Conservation (phyloP, 352 stramenopile genomes). For the Peronospora farinosa region DNA sequence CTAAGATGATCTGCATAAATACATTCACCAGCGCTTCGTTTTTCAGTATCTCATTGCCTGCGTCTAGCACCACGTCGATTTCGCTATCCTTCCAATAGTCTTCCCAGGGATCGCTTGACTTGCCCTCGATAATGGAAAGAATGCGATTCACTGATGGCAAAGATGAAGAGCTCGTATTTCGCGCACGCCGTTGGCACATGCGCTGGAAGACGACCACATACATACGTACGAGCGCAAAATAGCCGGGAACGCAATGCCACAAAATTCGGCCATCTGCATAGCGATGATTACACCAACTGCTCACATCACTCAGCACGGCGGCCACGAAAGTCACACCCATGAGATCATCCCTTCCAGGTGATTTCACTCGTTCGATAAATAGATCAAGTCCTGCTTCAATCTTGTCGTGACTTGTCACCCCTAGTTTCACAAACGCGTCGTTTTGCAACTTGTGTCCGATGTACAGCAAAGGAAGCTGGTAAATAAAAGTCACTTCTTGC, state of each 20-base stretch:
- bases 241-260: constrained; percentile 77
- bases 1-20: constrained; percentile 72
- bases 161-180: constrained; percentile 21
- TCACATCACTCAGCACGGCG: constrained; percentile 59
- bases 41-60: constrained; percentile 52
- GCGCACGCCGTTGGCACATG: constrained; percentile 67
- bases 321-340: constrained; percentile 60
- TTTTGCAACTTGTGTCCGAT: constrained; percentile 44
- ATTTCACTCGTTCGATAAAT: constrained; percentile 55
- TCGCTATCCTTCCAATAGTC: constrained; percentile 70
- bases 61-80: constrained; percentile 49
- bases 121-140: constrained; percentile 51
- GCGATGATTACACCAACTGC: constrained; percentile 47
- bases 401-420: constrained; percentile 33
- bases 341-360: constrained; percentile 53
- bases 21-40: constrained; percentile 67
- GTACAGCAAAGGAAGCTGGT: constrained; percentile 49
- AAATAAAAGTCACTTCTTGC: constrained; percentile 51
- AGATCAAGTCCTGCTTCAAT: constrained; percentile 42
- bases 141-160: constrained; percentile 51
- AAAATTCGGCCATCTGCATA: constrained; percentile 36
- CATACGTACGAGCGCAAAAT: constrained; percentile 60
- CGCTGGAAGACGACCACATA: constrained; percentile 66
- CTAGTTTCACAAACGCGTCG: constrained; percentile 31
- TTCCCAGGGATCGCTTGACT: constrained; percentile 52